Evolutionary conservation across 2,329 filamentous ascomycete species (phyloP).

Genomic region (Neofusicoccum sp.): DNA sequence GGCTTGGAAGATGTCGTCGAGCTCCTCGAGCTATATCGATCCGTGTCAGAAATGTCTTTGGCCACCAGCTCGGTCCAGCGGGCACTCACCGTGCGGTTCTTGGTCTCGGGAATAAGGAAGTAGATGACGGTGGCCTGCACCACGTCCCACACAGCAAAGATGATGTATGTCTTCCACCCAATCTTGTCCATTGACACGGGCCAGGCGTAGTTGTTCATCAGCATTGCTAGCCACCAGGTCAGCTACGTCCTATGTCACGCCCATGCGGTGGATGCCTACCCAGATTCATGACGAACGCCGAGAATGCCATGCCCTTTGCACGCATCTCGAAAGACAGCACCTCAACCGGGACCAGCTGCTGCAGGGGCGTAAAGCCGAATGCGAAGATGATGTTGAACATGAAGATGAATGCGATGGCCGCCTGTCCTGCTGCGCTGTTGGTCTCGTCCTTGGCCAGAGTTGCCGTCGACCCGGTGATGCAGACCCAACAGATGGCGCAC

Average conservation of each 20-base stretch:
- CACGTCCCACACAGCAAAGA: conserved; percentile 45
- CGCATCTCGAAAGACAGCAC: conserved; percentile 50
- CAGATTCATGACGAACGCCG: conserved; percentile 2
- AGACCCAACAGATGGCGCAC: conserved; percentile 23
- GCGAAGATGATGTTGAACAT: conserved; percentile 37
- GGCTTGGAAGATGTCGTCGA: conserved; percentile 46
- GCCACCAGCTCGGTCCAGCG: conserved; percentile 26
- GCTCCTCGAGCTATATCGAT: conserved; percentile 41
- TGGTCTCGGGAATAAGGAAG: conserved; percentile 41
- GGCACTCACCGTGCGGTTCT: conserved; percentile 38
- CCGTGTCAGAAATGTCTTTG: conserved; percentile 27
- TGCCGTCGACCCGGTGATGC: not conserved
- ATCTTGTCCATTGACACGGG: conserved; percentile 41
- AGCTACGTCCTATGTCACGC: not conserved
- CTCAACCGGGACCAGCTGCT: conserved; percentile 52
- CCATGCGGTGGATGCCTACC: not conserved
- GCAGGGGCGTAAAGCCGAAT: conserved; percentile 43
- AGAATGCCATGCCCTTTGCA: conserved; percentile 38
- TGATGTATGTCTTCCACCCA: conserved; percentile 45
- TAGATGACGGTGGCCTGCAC: conserved; percentile 44
- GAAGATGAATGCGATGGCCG: conserved; percentile 28
- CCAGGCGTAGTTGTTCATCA: conserved; percentile 35
- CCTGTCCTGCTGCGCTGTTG: not conserved
- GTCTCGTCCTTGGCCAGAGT: conserved; percentile 6
- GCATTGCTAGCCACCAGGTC: conserved; percentile 20